These are phyloP conservation scores for Mucor irregularis DNA, from an alignment of 371 early-diverging fungal genomes.

Conservation along the genomic window DNA sequence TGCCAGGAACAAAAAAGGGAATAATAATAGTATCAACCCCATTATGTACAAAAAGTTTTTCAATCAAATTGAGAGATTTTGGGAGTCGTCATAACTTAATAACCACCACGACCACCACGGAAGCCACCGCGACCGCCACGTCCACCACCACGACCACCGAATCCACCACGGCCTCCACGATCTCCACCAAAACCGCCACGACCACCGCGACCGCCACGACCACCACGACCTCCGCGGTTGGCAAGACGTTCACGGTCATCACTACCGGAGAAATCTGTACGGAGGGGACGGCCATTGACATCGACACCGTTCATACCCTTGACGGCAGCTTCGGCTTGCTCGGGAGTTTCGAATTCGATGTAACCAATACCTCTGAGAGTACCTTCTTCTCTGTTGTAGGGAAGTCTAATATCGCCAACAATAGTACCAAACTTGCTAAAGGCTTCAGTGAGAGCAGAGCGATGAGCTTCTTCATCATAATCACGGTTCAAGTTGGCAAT, in stretches of 20 bases:
- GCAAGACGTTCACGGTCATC: constrained; percentile 41
- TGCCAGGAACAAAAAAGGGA: too few relatives aligned
- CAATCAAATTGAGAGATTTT: too few relatives aligned
- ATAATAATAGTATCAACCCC: too few relatives aligned
- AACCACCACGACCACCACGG: constrained; percentile 12
- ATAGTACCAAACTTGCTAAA: constrained; percentile 89
- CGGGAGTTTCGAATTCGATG: constrained; percentile 62
- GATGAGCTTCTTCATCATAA: constrained; percentile 89
- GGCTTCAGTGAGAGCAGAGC: constrained; percentile 73
- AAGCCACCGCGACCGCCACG: constrained; percentile 14
- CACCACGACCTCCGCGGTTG: constrained; percentile 14
- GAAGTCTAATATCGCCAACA: constrained; percentile 62
- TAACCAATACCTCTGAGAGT: constrained; percentile 76
- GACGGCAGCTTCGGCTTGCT: constrained; percentile 70
- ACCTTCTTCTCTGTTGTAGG: constrained; percentile 63
- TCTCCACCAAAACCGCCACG: constrained; percentile 9
- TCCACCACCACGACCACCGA: constrained; percentile 11
- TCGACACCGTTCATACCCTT: constrained; percentile 63
- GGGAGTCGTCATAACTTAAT: constrained; percentile 42
- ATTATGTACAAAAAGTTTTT: too few relatives aligned
- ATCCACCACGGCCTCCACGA: constrained; percentile 25
- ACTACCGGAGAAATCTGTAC: constrained; percentile 59
- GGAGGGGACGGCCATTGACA: constrained; percentile 69
- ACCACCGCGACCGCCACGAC: constrained; percentile 20
- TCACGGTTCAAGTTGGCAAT: constrained; percentile 91